Evolutionary conservation across 805 yeast species (phyloP), one percentile per base, ranked within the genome.

Genomic region (Yarrowia divulgata): DNA sequence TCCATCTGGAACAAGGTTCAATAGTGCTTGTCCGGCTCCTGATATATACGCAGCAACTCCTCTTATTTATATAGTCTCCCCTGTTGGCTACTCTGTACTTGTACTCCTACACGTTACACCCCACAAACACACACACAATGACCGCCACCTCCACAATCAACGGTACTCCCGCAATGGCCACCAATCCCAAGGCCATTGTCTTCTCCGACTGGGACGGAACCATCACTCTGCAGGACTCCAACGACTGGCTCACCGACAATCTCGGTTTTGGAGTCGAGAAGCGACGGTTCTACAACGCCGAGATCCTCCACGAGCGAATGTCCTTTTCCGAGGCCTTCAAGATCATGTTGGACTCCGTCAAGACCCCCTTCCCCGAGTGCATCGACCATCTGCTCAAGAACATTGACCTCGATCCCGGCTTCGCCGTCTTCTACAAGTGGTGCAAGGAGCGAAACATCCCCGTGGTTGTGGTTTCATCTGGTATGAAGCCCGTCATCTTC

Each of bases 181-280:
- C 78, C 42, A 70, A 75, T 69, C 80, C 81, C 73, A 84, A 85
- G 72, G 94, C 97, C 58, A 92, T 95, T 75, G 90, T 95, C 52
- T 95, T 95, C 82, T 90, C 98, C 52, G 99, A 95, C 79, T 95
- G 96, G 87, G 99, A 95, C 78, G 99, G 99, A 37, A 95, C 99
- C 1, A 95, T 95, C 72, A 95, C 99, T 13, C 81, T 90, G 70
- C 97, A 94, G 76, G 99, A 95, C 78, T 90, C 97, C 70, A 95
- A 95, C 78, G 98, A 95, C 79, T 90, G 83, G 77, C 81, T 95
- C 72, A 93, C 98, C 9, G 98, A 95, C 77, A 86, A 86, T 74
- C 81, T 90, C 29, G 99, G 99, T 3, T 90, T 92, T 78, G 98
- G 98, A 3, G 80, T 81, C 62, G 87, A 83, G 35, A 83, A 84